Percentiles rank a stretch among this genome's conserved stretches.
These are phyloP conservation scores for Cladophialophora carrionii DNA, from an alignment of 2,329 filamentous ascomycete species.

Conservation along the genomic window DNA sequence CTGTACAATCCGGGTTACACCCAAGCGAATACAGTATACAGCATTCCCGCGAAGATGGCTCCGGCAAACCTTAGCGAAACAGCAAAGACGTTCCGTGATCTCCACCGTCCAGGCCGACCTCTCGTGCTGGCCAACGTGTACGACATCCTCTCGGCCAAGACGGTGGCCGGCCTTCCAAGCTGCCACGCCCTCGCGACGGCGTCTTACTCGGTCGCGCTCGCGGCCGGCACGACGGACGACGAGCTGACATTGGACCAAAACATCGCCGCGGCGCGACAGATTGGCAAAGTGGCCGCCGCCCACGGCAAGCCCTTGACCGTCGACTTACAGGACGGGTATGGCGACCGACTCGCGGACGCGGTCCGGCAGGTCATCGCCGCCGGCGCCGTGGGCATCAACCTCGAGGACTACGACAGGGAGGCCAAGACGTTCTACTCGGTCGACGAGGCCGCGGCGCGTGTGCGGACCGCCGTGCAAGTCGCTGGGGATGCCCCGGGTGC, in stretches of 20 bases:
- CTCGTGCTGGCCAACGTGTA: slow-evolving; percentile 61
- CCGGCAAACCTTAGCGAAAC: slow-evolving; percentile 10
- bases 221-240: slow-evolving; percentile 52
- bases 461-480: slow-evolving; percentile 50
- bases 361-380: slow-evolving; percentile 53
- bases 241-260: slow-evolving; percentile 58
- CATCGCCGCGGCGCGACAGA: slow-evolving; percentile 51
- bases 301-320: slow-evolving; percentile 57
- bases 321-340: slow-evolving; percentile 66
- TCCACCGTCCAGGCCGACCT: slow-evolving; percentile 58
- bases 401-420: slow-evolving; percentile 58
- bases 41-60: neutral
- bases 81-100: slow-evolving; percentile 45
- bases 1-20: neutral
- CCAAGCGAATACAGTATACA: neutral
- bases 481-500: slow-evolving; percentile 49
- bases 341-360: slow-evolving; percentile 51
- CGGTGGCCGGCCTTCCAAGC: slow-evolving; percentile 50
- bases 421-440: slow-evolving; percentile 44
- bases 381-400: slow-evolving; percentile 62
- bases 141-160: slow-evolving; percentile 55
- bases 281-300: slow-evolving; percentile 50
- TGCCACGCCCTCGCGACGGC: slow-evolving; percentile 54
- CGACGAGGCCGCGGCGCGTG: slow-evolving; percentile 54
- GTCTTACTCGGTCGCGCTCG: slow-evolving; percentile 56